phyloP scores from a whole-genome alignment of 2,329 filamentous ascomycete genomes.

The Calonectria fujianensis region DNA sequence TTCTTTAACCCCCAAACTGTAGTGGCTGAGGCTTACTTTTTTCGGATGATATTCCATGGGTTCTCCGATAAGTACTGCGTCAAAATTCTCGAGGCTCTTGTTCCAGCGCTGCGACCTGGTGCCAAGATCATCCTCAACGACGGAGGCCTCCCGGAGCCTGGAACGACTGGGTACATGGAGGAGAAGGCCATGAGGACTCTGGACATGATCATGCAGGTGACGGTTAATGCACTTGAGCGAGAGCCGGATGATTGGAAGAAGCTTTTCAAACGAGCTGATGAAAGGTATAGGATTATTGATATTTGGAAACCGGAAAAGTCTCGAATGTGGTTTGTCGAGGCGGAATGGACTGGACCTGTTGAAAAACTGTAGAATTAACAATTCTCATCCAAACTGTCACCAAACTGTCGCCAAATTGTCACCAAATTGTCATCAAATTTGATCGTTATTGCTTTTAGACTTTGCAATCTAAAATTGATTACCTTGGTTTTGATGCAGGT shows the following conservation, averaged over 20 bases:
- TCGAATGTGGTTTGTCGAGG: constrained; percentile 47
- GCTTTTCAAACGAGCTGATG: constrained; percentile 33
- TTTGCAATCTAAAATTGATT: not conserved
- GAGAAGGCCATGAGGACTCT: constrained; percentile 21
- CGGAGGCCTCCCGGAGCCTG: not conserved
- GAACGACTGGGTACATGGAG: constrained; percentile 8
- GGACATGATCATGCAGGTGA: constrained; percentile 16
- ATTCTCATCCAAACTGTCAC: too few species aligned
- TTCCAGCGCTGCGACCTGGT: constrained; percentile 35
- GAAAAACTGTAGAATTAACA: not conserved
- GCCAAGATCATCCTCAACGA: constrained; percentile 55
- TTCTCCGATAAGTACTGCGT: constrained; percentile 59
- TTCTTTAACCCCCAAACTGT: constrained; percentile 56
- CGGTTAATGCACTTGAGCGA: constrained; percentile 11
- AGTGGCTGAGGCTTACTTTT: constrained; percentile 54
- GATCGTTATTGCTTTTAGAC: not conserved
- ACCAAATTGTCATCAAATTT: not conserved
- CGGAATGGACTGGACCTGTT: constrained; percentile 27
- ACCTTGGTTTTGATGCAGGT: not conserved
- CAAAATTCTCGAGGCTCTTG: constrained; percentile 56
- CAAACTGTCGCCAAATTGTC: not conserved
- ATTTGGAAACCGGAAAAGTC: constrained; percentile 45
- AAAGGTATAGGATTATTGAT: constrained; percentile 33
- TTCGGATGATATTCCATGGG: constrained; percentile 59
- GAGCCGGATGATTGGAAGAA: constrained; percentile 16